Evolutionary conservation across 2,329 filamentous ascomycete species (phyloP).

Genomic region (Penicillium sp.): DNA sequence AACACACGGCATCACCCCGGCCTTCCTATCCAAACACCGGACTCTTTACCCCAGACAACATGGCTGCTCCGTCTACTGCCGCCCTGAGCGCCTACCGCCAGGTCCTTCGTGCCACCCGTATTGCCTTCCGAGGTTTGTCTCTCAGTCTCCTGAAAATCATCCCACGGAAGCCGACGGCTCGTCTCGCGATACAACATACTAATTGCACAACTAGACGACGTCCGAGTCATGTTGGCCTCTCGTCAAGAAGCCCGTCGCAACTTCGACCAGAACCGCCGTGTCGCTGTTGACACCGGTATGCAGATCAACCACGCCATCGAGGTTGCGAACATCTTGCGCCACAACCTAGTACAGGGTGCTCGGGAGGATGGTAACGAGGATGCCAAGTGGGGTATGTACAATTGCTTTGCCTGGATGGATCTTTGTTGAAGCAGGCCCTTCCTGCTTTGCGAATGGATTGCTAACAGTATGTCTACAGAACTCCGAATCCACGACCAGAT

Average conservation of each 20-base stretch:
- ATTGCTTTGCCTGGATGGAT: neutral
- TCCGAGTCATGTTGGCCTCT: slow-evolving; percentile 67
- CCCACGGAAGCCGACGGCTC: neutral
- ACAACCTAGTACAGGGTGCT: slow-evolving; percentile 86
- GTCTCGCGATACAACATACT: neutral
- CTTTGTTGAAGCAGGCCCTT: neutral
- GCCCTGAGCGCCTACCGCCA: slow-evolving; percentile 77
- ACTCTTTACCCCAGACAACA: slow-evolving; percentile 2
- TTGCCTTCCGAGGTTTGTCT: slow-evolving; percentile 75
- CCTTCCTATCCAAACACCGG: neutral
- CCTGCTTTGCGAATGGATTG: neutral
- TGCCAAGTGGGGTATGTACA: slow-evolving; percentile 37
- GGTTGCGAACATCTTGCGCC: slow-evolving; percentile 73
- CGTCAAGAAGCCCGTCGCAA: slow-evolving; percentile 68
- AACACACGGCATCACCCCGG: neutral
- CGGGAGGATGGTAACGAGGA: slow-evolving; percentile 34
- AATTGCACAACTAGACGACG: slow-evolving; percentile 61
- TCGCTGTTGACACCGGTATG: slow-evolving; percentile 60
- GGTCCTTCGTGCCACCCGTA: slow-evolving; percentile 74
- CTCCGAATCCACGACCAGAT: slow-evolving; percentile 87
- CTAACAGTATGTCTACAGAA: slow-evolving; percentile 52
- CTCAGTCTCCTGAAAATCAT: neutral
- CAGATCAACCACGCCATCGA: slow-evolving; percentile 79
- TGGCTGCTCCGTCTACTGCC: slow-evolving; percentile 47
- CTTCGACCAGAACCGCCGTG: slow-evolving; percentile 68